These are phyloP conservation scores for Boletellus emodensis DNA, from an alignment of 768 basidiomycete genomes.

Conservation along the genomic window DNA sequence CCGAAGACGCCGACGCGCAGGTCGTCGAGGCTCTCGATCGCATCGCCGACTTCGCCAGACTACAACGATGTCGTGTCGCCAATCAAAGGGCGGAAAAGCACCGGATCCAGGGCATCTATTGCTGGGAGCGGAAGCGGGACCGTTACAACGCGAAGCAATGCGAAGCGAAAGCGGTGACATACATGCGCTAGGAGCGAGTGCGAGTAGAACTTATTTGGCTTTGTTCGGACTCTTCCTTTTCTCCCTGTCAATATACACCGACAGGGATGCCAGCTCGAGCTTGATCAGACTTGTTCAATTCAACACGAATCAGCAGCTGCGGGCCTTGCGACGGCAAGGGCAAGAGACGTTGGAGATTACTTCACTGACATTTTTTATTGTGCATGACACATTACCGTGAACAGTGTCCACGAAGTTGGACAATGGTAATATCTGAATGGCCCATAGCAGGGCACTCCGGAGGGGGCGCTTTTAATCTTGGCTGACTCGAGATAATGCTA, in stretches of 20 bases:
- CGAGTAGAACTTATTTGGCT: conserved; percentile 1
- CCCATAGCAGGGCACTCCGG: too few relatives aligned
- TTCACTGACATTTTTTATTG: too few relatives aligned
- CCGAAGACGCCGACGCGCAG: conserved; percentile 30
- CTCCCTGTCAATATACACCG: not conserved
- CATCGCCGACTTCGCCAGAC: conserved; percentile 34
- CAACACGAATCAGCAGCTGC: too few relatives aligned
- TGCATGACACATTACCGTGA: too few relatives aligned
- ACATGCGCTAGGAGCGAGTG: not conserved
- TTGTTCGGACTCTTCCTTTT: not conserved
- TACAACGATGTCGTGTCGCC: conserved; percentile 21
- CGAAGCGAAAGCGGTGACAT: conserved; percentile 29
- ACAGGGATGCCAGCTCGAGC: too few relatives aligned
- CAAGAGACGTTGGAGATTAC: too few relatives aligned
- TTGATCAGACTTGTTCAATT: too few relatives aligned
- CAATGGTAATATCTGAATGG: too few relatives aligned
- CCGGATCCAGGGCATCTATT: conserved; percentile 8
- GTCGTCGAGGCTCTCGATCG: conserved; percentile 37
- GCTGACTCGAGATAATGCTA: too few relatives aligned
- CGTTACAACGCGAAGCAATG: conserved; percentile 26
- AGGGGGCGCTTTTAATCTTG: too few relatives aligned
- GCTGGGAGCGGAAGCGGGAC: conserved; percentile 9
- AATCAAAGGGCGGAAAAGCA: conserved; percentile 23
- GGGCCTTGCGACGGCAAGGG: too few relatives aligned
- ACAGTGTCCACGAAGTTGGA: too few relatives aligned